These are phyloP conservation scores for Crithidia expoeki DNA, from an alignment of 208 protist genomes.

Conservation along the genomic window DNA sequence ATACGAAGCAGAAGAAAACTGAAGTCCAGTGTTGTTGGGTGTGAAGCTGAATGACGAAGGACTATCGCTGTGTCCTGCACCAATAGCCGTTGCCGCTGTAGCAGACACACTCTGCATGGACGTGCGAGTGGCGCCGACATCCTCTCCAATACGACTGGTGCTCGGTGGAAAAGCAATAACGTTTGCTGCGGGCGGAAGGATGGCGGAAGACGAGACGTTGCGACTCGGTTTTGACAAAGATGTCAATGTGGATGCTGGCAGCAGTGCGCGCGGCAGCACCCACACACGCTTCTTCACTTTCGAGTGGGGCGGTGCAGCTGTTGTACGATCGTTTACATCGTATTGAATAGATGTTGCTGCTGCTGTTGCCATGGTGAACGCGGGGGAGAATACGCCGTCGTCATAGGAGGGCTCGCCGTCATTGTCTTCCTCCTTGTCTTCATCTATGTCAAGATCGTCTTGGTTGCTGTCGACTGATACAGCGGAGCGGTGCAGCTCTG, in stretches of 20 bases:
- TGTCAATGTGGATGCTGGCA: slow-evolving; percentile 7
- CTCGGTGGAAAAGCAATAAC: background rate
- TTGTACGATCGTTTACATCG: slow-evolving; percentile 27
- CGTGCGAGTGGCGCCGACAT: slow-evolving; percentile 3
- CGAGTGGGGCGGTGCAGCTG: background rate
- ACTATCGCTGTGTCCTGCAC: background rate
- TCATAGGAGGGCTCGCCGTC: background rate
- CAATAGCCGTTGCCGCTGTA: too few relatives aligned
- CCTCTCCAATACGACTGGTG: background rate
- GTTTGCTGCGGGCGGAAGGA: background rate
- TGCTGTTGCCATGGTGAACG: background rate
- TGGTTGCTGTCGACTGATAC: background rate
- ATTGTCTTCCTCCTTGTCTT: background rate
- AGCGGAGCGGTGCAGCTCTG: background rate
- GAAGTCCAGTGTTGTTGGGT: background rate
- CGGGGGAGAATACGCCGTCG: background rate
- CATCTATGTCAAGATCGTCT: background rate
- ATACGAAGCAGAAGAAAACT: background rate
- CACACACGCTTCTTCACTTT: slow-evolving; percentile 12
- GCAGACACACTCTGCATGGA: slow-evolving; percentile 21
- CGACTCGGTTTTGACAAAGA: too few relatives aligned
- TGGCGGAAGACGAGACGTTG: too few relatives aligned
- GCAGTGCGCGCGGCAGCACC: slow-evolving; percentile 17
- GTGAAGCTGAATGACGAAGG: background rate
- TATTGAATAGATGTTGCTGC: slow-evolving; percentile 4